Conservation (phyloP, 441 rosid species). For the Flueggea neowawraea region DNA sequence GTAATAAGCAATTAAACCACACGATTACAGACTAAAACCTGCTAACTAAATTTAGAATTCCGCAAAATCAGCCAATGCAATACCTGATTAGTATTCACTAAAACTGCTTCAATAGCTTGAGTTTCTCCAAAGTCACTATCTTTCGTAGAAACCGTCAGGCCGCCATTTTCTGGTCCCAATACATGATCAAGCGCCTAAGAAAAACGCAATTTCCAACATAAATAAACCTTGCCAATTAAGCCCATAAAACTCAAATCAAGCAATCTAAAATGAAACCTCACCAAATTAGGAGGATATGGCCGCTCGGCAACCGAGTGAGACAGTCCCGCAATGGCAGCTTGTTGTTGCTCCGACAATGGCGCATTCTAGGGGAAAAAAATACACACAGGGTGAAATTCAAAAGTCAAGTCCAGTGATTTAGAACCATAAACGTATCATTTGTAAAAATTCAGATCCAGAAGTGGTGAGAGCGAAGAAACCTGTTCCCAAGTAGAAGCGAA, state of each 20-base stretch:
- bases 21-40: neutral
- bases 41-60: neutral
- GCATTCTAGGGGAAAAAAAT: constrained; percentile 47
- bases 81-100: constrained; percentile 91
- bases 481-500: constrained; percentile 98
- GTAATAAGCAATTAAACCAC: no score
- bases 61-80: neutral
- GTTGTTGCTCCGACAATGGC: constrained; percentile 88
- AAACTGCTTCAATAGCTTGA: constrained; percentile 72
- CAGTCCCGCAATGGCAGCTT: constrained; percentile 60
- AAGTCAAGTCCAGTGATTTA: no score
- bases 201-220: constrained; percentile 16
- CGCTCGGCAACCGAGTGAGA: constrained; percentile 80
- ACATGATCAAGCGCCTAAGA: constrained; percentile 62
- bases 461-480: constrained; percentile 30
- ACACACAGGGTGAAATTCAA: no score
- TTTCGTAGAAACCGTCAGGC: constrained; percentile 49
- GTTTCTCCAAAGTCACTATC: constrained; percentile 50
- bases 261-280: constrained; percentile 21
- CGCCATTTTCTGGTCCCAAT: constrained; percentile 55
- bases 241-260: neutral
- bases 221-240: neutral
- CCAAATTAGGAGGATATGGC: constrained; percentile 76
- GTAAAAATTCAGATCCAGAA: no score
- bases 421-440: no score